phyloP scores from a whole-genome alignment of 2,329 filamentous ascomycete species.

The Fusarium graminum region DNA sequence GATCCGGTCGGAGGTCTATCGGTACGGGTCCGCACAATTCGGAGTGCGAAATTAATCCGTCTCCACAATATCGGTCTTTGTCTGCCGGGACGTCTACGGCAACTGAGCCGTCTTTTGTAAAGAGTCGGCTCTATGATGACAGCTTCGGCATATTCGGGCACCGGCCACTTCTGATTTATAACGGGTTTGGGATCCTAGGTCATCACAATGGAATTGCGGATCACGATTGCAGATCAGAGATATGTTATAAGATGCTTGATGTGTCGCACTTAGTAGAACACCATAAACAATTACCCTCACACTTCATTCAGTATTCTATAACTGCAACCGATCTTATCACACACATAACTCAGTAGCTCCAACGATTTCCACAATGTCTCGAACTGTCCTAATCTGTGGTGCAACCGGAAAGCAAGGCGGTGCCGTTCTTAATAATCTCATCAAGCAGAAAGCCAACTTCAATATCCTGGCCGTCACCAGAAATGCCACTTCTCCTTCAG shows the following conservation, averaged over 20 bases:
- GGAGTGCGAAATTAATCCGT: constrained; percentile 29
- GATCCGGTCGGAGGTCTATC: constrained; percentile 15
- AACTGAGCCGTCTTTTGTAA: neutral
- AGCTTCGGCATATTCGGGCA: constrained; percentile 12
- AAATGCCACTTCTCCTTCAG: constrained; percentile 63
- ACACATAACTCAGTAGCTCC: neutral
- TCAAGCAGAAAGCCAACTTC: constrained; percentile 54
- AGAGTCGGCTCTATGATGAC: neutral
- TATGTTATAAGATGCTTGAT: constrained; percentile 1
- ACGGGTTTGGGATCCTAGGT: neutral
- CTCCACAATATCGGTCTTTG: constrained; percentile 18
- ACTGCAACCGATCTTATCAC: neutral
- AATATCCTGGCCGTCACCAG: constrained; percentile 72
- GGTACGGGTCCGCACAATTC: constrained; percentile 21
- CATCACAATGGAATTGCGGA: neutral
- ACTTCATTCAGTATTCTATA: neutral
- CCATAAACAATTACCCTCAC: neutral
- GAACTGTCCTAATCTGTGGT: constrained; percentile 52
- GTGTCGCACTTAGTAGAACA: neutral
- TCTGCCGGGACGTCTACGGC: neutral
- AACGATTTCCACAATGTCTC: constrained; percentile 12
- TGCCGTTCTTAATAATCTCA: constrained; percentile 51
- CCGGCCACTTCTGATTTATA: constrained; percentile 9
- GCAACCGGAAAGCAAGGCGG: constrained; percentile 57
- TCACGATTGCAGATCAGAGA: fast-evolving